Base-by-base conservation (phyloP, 257 asterid species). In the Coffea canephora region DNA sequence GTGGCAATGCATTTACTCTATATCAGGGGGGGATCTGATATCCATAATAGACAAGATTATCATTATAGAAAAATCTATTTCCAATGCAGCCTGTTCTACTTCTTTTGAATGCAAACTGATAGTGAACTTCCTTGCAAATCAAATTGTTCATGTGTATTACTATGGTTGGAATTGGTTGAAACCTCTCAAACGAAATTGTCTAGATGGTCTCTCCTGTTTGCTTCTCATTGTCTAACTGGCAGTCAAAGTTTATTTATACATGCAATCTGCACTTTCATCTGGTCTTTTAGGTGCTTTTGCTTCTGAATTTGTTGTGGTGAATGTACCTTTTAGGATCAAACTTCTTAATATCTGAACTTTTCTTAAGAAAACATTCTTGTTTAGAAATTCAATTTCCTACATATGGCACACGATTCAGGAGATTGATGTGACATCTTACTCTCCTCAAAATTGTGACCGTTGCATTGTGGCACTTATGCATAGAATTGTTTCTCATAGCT, bases 401-500 rank as follows among this genome's bases (percentile, higher is more conserved):
- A 1, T 21, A 18, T 19, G 65, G 2, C 10, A 57, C 68, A 18
- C 23, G 8, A 52, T 34, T 34, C 21, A 7, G 10, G 34, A 74
- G 31, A 14, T 50, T 31, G 27, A 73, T n/a, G 54, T 6, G 77
- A 49, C 21, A 25, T 18, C 8, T 73, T 73, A 50, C 25, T 46
- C 12, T 71, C 27, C 45, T 14, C 21, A 39, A 73, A 50, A 5
- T 73, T 73, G 43, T 73, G 19, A 27, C 46, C 31, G 19, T 50
- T 50, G 2, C 5, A 50, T 21, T 41, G 27, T 73, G 65, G 46
- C 18, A 50, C 3, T 31, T 13, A 45, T 69, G 16, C 52, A 45
- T 18, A 69, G 71, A 74, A 73, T 27, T 77, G 18, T 36, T 78
- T 11, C 65, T 49, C 70, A n/a, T 81, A 8, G 10, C 78, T 27